Evolutionary conservation across 129 eudicot species (phyloP), one percentile per base, ranked within the genome.

Genomic region (Daucus carota): DNA sequence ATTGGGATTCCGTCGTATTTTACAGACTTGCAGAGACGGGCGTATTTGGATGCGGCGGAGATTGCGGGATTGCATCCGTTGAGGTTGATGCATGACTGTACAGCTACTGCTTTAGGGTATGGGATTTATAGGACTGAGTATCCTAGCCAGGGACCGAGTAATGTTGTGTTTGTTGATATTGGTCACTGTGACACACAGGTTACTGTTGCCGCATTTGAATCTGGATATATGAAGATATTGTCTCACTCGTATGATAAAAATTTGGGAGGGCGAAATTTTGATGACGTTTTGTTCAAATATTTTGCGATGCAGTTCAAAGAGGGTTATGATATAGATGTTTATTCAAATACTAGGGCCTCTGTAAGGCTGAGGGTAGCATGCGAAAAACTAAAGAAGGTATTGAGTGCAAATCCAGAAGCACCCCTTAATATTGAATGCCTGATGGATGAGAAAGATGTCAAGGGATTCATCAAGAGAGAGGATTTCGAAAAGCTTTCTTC

Each of bases 381-480:
- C 73, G 99, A 95, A 83, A 95, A 95, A 78, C 32, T 91, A 83
- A 95, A 95, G 87, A 95, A 95, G 79, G 94, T 95, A 75, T 78
- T 95, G 84, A 95, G 99, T 83, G 99, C 99, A 17, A 95, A 95
- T 82, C 86, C 97, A 1, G 97, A 95, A 90, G 99, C 97, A 15
- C 97, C 95, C 5, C 80, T 91, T 57, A 88, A 85, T 79, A 95
- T 95, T 40, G 99, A 95, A 79, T 95, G 99, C 79, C 88, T 95
- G 81, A 92, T 95, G 97, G 99, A 92, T 70, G 99, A 92, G 82
- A 95, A 88, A 85, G 99, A 95, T 76, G 99, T 95, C 42, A 92
- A 81, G 67, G 99, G 99, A 24, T 90, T 82, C 70, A 95, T 95
- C 67, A 95, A 84, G 62, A 86, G 99, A 87, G 97, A 95, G 34